A percentile compares a stretch with the other conserved stretches of the same genome.
These are phyloP conservation scores for Rauvolfia tetraphylla DNA, from an alignment of 257 asterid species.

Conservation along the genomic window DNA sequence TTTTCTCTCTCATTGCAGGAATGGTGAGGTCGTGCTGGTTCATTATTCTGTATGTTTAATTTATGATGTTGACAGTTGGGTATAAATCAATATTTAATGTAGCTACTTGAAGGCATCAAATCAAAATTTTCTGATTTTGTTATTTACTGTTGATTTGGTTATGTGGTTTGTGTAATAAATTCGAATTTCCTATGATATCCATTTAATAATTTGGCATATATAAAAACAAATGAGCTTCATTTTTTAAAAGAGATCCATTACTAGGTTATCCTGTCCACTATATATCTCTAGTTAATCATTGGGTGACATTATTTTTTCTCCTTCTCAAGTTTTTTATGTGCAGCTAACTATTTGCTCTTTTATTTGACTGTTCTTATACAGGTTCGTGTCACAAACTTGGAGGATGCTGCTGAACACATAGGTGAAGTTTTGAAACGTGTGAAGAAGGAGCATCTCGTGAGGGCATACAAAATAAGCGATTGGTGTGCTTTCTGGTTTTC, in stretches of 20 bases:
- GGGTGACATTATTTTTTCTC: neutral
- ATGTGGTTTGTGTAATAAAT: neutral
- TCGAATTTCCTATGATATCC: neutral
- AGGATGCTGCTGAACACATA: slow-evolving; percentile 93
- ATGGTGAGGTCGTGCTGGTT: too few relatives aligned
- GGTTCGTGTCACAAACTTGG: slow-evolving; percentile 93
- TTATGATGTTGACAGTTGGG: too few relatives aligned
- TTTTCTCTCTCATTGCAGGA: neutral
- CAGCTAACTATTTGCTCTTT: neutral
- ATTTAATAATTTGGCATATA: neutral
- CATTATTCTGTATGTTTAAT: too few relatives aligned
- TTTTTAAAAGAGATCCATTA: neutral
- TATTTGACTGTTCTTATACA: slow-evolving; percentile 16
- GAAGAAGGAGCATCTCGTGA: slow-evolving; percentile 69
- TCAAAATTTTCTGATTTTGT: too few relatives aligned
- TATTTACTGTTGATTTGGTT: neutral
- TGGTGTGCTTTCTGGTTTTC: slow-evolving; percentile 45
- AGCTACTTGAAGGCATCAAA: too few relatives aligned
- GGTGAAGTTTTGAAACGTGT: slow-evolving; percentile 92
- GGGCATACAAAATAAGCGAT: slow-evolving; percentile 76
- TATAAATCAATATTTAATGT: too few relatives aligned
- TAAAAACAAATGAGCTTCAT: neutral
- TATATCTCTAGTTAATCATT: neutral
- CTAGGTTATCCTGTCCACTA: too few relatives aligned
- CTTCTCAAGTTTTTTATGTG: neutral